Conservation (phyloP, 164 flowering plant genomes). For the Sextonia rubra region DNA sequence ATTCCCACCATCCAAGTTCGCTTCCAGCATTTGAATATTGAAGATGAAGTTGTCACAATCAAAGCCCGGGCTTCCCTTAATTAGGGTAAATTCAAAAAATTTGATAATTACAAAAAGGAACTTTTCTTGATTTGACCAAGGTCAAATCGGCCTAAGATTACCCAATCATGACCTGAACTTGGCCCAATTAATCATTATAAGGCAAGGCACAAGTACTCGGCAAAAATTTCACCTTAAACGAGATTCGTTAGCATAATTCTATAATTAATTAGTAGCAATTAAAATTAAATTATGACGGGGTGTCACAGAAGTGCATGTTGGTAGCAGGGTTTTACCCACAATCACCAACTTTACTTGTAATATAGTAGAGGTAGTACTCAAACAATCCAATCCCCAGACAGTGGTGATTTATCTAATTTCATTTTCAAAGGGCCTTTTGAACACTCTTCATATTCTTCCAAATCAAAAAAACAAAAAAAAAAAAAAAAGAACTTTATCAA, state of each 20-base stretch:
- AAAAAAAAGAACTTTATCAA: slow-evolving; percentile 12
- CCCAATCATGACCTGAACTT: too few species aligned
- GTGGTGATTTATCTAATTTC: not conserved
- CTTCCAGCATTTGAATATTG: slow-evolving; percentile 62
- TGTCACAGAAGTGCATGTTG: slow-evolving; percentile 49
- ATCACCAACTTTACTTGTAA: slow-evolving; percentile 40
- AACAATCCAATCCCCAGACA: not conserved
- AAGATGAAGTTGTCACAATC: slow-evolving; percentile 75
- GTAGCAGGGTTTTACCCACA: slow-evolving; percentile 60
- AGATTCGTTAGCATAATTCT: too few species aligned
- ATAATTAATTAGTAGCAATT: too few species aligned
- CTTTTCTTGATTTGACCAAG: too few species aligned
- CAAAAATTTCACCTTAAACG: too few species aligned
- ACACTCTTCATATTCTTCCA: slow-evolving; percentile 15
- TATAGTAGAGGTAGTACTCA: slow-evolving; percentile 43
- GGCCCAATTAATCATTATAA: too few species aligned
- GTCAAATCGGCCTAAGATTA: too few species aligned
- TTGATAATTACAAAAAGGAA: too few species aligned
- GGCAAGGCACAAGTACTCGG: too few species aligned
- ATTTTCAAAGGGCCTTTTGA: slow-evolving; percentile 9
- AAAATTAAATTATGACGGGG: too few species aligned
- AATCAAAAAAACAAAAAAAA: slow-evolving; percentile 23
- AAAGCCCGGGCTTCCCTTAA: too few species aligned
- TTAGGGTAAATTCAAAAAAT: too few species aligned
- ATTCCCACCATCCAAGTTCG: slow-evolving; percentile 85